phyloP scores from a whole-genome alignment of 352 stramenopile genomes.

The Globisporangium cylindrosporum region DNA sequence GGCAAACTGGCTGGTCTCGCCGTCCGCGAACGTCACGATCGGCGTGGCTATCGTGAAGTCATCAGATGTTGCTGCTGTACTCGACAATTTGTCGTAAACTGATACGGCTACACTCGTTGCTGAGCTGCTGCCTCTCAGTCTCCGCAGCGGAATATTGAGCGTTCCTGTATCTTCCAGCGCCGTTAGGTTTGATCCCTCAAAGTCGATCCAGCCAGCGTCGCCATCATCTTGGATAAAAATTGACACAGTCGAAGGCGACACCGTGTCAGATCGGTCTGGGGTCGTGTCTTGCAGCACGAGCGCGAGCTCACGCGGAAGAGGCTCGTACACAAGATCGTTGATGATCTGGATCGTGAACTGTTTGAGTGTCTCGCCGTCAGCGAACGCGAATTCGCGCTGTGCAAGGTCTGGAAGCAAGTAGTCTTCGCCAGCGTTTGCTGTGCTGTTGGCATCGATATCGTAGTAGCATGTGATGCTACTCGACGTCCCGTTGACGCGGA shows the following conservation, averaged over 20 bases:
- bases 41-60: constrained; percentile 30
- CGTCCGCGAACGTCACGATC: constrained; percentile 39
- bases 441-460: constrained; percentile 16
- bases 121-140: constrained; percentile 32
- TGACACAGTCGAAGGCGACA: constrained; percentile 17
- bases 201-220: constrained; percentile 50
- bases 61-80: constrained; percentile 22
- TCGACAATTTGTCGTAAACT: constrained; percentile 1
- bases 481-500: constrained; percentile 47
- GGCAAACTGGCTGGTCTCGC: constrained; percentile 17
- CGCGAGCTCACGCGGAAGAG: constrained; percentile 20
- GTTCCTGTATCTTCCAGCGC: constrained; percentile 28
- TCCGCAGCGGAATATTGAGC: constrained; percentile 31
- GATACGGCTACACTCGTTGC: constrained; percentile 25
- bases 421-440: constrained; percentile 28
- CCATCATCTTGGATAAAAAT: constrained; percentile 53
- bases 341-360: constrained; percentile 38
- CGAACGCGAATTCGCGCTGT: constrained; percentile 30
- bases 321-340: constrained; percentile 40
- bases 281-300: constrained; percentile 44
- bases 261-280: constrained; percentile 22
- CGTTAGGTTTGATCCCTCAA: constrained; percentile 19
- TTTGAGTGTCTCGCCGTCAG: constrained; percentile 31
- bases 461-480: constrained; percentile 42
- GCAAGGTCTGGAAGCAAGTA: constrained; percentile 26